Base-by-base conservation (phyloP, 805 yeast species). In the Ogataea glucozyma region DNA sequence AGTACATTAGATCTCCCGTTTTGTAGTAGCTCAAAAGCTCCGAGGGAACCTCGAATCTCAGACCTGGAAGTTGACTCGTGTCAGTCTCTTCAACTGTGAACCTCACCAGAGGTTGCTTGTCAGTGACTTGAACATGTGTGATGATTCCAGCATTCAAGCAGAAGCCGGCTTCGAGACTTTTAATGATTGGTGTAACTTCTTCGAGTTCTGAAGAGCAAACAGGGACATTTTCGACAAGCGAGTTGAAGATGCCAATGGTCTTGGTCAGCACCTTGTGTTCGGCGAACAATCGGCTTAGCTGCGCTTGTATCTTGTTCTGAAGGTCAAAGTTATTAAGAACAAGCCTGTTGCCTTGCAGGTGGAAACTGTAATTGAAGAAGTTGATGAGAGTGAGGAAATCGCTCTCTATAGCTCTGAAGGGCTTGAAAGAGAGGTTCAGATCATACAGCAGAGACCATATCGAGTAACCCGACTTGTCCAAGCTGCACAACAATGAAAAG, bases 381-480 rank as follows among this genome's bases (percentile, higher is more conserved):
- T 52, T 52, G 35, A 51, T 38, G 20, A 52, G 34, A 11, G 53
- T 50, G 13, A 52, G 4, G 22, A 52, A 46, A 21, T 52, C 57
- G 13, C 49, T 43, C 20, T 48, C 54, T 8, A 40, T 22, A 21
- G 49, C 41, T 37, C 43, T 41, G 21, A 46, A 46, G 2, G 9
- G 14, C n/a, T 29, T 27, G 38, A 52, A 40, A 6, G 43, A 45
- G 4, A 43, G 17, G 35, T 48, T 48, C 12, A 52, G 33, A 22
- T 51, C 54, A 20, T 47, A 43, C n/a, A 52, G 39, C 16, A 51
- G 31, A 4, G 57, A 52, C 49, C 52, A 49, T 4, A 46, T 34
- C 5, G 44, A 38, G 31, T 48, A 44, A 9, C 31, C 26, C 2
- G 48, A 24, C 11, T 35, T 35, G 3, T 48, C 51, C 26, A 51